Evolutionary conservation across 176 grass and related monocot species (phyloP), one percentile per base, ranked within the genome.

Genomic region (Secale cereale): DNA sequence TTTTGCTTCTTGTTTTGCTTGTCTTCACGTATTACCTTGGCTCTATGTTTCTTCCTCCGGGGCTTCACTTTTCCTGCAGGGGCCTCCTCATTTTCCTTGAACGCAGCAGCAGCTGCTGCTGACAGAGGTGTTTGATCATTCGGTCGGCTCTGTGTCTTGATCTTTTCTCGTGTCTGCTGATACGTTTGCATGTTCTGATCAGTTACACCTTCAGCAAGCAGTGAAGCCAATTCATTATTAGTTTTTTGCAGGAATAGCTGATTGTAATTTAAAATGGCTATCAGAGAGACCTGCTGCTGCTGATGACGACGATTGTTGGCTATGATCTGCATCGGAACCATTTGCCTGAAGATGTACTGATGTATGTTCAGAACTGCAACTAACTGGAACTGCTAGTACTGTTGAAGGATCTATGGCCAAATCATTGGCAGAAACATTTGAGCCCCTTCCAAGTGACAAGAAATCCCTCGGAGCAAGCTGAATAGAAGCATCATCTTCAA

Each of bases 11-110:
- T 89, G 5, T 26, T 8, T 39, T 28, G 41, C 41, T 67, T 86
- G 19, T 61, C 70, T 60, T 94, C 90, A 29, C 77, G 80, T 35
- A 94, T 79, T 79, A 94, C 93, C 71, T 92, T 92, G 66, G 93
- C 85, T 75, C 90, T 92, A 39, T 92, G 87, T 22, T 81, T 90
- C 81, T 84, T 92, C 87, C 86, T 88, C 57, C 73, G 39, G 69
- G 77, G 37, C 70, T 81, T 89, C 27, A 14, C 37, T 67, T 83
- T 90, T 60, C 14, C 32, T 74, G 56, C 46, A 28, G 40, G 45
- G 52, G 46, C 81, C 70, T 82, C 80, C 78, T 73, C 75, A 59
- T 83, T 54, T 19, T 46, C 77, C 72, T 66, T 88, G 43, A 46
- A 62, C 45, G 63, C 72, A 81, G 41, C 17, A 0, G 41, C 12